Conservation (phyloP, 257 asterid genomes). For the Plectranthus barbatus region DNA sequence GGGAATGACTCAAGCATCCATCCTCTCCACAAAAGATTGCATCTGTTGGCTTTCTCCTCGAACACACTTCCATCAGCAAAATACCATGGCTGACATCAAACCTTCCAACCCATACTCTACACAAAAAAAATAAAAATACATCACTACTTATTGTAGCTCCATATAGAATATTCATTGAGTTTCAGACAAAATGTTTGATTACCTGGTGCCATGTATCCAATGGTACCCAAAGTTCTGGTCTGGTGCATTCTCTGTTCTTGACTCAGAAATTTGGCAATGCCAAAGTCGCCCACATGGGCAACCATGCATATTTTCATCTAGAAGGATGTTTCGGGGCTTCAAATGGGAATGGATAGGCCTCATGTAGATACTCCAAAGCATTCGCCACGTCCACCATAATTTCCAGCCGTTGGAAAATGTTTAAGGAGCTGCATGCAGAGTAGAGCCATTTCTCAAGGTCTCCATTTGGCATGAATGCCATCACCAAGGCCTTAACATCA, state of each 20-base stretch:
- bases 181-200: neutral
- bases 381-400: constrained; percentile 6
- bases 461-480: constrained; percentile 8
- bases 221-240: constrained; percentile 6
- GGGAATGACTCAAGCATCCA: constrained; percentile 9
- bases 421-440: neutral
- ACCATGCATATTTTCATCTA: constrained; percentile 8
- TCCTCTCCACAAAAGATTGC: constrained; percentile 5
- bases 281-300: constrained; percentile 11
- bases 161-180: too few species aligned
- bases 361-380: constrained; percentile 7
- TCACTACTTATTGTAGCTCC: too few species aligned
- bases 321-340: constrained; percentile 10
- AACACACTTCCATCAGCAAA: constrained; percentile 13
- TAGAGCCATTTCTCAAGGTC: constrained; percentile 8
- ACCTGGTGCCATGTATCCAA: constrained; percentile 13
- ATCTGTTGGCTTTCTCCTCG: constrained; percentile 7
- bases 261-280: neutral
- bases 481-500: constrained; percentile 4
- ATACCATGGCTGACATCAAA: constrained; percentile 5
- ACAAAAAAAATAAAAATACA: neutral
- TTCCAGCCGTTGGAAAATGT: neutral
- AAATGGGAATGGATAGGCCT: neutral
- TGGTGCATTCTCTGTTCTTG: neutral
- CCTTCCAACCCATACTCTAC: constrained; percentile 18